Evolutionary conservation across 139 green algal species (phyloP).

Genomic region (Tetraselmis chui): DNA sequence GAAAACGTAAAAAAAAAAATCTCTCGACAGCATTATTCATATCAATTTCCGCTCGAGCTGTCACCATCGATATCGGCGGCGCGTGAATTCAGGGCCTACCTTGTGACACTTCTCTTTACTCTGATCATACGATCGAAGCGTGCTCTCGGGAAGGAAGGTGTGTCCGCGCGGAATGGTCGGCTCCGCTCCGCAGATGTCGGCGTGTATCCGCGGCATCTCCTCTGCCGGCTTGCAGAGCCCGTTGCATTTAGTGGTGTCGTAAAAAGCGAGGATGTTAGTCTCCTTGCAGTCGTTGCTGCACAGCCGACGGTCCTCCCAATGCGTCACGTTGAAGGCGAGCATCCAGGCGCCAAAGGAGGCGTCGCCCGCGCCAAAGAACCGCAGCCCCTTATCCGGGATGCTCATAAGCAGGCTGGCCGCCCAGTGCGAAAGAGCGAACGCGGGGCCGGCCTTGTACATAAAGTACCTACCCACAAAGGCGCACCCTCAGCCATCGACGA

Average conservation of each 20-base stretch:
- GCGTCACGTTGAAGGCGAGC: conserved; percentile 53
- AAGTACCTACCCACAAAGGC: no score
- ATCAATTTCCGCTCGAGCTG: no score
- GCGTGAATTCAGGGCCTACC: no score
- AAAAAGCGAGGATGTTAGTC: neutral
- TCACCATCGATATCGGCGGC: no score
- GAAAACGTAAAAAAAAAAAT: no score
- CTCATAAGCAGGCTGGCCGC: no score
- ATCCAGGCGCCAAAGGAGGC: conserved; percentile 58
- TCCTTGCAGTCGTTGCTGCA: conserved; percentile 33
- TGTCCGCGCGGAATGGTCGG: neutral
- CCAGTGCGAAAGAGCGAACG: no score
- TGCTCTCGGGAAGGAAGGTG: neutral
- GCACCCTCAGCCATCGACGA: no score
- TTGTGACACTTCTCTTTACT: neutral
- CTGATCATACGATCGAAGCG: neutral
- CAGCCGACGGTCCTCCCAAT: conserved; percentile 54
- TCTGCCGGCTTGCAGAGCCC: neutral
- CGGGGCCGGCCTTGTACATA: no score
- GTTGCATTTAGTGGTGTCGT: neutral
- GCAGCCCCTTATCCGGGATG: no score
- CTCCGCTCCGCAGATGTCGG: neutral
- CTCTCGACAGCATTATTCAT: no score
- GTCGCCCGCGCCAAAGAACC: conserved; percentile 35
- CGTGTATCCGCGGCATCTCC: neutral